Conservation (phyloP, 257 asterid genomes). For the Nicotiana noctiflora region DNA sequence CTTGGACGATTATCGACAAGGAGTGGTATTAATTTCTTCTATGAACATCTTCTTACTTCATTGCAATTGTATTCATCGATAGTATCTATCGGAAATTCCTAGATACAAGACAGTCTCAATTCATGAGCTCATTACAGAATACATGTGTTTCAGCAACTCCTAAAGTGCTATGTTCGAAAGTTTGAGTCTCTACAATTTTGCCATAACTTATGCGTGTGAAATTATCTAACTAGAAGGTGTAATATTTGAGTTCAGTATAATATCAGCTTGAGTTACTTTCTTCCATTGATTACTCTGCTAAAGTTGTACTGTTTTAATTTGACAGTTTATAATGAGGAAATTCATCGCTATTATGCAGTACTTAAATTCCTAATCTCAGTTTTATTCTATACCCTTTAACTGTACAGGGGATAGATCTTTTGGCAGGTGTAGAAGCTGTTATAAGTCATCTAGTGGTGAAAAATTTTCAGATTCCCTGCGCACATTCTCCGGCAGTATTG, state of each 20-base stretch:
- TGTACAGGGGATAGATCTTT: conserved; percentile 68
- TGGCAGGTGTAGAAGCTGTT: conserved; percentile 93
- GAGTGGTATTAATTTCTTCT: conserved; percentile 38
- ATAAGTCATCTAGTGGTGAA: conserved; percentile 69
- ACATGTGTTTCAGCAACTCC: neutral
- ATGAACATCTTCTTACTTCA: neutral
- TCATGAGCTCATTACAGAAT: neutral
- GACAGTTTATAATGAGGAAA: neutral
- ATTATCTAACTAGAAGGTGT: neutral
- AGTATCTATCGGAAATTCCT: neutral
- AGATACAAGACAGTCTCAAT: neutral
- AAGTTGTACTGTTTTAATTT: neutral
- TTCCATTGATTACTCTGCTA: neutral
- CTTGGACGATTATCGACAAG: conserved; percentile 60
- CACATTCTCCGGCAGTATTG: conserved; percentile 80
- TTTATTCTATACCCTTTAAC: conserved; percentile 4
- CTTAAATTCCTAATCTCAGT: neutral
- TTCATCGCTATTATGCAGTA: neutral
- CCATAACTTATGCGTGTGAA: neutral
- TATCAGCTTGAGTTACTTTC: neutral
- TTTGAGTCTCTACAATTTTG: neutral
- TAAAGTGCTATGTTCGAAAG: neutral
- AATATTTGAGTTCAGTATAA: neutral
- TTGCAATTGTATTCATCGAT: neutral
- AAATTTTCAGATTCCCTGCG: conserved; percentile 74